Evolutionary conservation across 1,284 basidiomycete genomes (phyloP), one percentile per base, ranked within the genome.

Genomic region (Heliocybe sulcata): DNA sequence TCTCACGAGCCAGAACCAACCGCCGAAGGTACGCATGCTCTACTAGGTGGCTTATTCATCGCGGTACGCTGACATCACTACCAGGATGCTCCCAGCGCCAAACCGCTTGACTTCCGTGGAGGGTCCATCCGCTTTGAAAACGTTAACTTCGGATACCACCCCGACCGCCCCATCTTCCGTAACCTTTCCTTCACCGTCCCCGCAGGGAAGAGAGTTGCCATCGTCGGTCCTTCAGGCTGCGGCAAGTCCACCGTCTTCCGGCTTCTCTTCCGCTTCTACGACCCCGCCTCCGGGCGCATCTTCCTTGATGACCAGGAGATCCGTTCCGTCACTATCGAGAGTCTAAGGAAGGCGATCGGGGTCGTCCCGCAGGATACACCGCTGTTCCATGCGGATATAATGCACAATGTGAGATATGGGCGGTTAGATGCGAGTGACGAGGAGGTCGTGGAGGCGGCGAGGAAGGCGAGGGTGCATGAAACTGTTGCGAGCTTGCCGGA

Each of bases 291-390:
- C 0, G 97, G 96, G 1, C 75, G 77, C 25, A 98, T 99, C 63
- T 74, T 83, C 54, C 82, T 95, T 57, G 92, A 95, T 64, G 92
- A 84, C 2, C 96, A 98, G 70, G 86, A 94, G 64, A 84, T 98
- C 58, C 77, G 81, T 53, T 76, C 83, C 2, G 74, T 97, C 2
- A 81, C 88, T 60, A 70, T 97, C 48, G 79, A 83, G 35, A 89
- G 84, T 45, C 74, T 98, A 0, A 80, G 96, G 19, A 73, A 73
- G 50, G 75, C 80, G 0, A 88, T 99, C 48, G 97, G 96, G 1
- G 92, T 98, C 10, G 97, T 99, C 1, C 97, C 96, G 0, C 96
- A 99, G 69, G 97, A 99, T 65, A 99, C 96, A 19, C 94, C 96
- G 1, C 77, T 99, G 3, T 98, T 99, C 80, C 95, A 99, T 70